Percentiles rank a stretch among this genome's conserved stretches.
These are phyloP conservation scores for Chlorella sorokiniana DNA, from an alignment of 139 green algal species.

Conservation along the genomic window DNA sequence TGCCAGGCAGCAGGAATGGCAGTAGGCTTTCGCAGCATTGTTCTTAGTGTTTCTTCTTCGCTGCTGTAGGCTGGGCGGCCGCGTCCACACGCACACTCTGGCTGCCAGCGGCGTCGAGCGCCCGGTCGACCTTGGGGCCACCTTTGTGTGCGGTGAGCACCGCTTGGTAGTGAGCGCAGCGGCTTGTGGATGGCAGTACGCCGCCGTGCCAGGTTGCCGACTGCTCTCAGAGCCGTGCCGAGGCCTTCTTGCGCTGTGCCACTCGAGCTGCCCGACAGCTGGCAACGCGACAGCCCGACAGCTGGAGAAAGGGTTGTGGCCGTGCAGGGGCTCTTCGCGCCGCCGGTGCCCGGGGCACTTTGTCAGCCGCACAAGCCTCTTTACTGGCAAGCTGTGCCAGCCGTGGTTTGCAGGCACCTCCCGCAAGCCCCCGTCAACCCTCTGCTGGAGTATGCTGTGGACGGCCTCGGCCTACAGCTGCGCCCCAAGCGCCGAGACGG, in stretches of 20 bases:
- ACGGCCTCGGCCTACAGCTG: slow-evolving; percentile 33
- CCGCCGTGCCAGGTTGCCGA: too few species aligned
- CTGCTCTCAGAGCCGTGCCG: too few species aligned
- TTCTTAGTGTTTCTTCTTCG: not conserved
- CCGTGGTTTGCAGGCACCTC: slow-evolving; percentile 12
- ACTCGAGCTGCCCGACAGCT: too few species aligned
- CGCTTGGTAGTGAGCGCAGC: too few species aligned
- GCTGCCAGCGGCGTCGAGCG: not conserved
- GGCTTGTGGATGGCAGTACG: too few species aligned
- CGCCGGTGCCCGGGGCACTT: not conserved
- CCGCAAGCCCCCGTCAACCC: slow-evolving; percentile 36
- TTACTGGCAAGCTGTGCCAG: not conserved
- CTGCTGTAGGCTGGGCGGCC: slow-evolving; percentile 33
- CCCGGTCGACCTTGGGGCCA: slow-evolving; percentile 38
- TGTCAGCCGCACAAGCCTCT: not conserved
- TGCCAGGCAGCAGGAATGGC: too few species aligned
- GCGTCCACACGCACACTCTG: slow-evolving; percentile 33
- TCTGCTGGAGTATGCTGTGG: slow-evolving; percentile 9
- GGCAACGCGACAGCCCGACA: too few species aligned
- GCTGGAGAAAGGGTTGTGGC: too few species aligned
- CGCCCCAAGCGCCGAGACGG: slow-evolving; percentile 29
- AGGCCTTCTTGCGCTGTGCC: too few species aligned
- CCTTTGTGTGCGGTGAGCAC: slow-evolving; percentile 37
- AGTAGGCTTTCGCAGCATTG: too few species aligned
- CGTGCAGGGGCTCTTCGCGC: too few species aligned